phyloP scores from a whole-genome alignment of 371 early-diverging fungal species.

The Circinella umbellata region DNA sequence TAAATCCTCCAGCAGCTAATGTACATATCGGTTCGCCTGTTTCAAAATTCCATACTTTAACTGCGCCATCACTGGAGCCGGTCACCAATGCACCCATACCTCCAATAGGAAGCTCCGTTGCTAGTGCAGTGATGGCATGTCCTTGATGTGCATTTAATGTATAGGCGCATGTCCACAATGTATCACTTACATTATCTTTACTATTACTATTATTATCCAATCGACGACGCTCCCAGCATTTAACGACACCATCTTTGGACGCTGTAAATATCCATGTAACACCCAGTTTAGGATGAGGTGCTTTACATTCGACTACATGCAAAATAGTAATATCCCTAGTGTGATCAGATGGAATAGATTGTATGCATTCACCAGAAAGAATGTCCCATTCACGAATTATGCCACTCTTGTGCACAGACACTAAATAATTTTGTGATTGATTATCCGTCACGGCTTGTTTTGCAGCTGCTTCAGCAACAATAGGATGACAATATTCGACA shows the following conservation, averaged over 20 bases:
- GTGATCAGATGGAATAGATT: conserved; percentile 31
- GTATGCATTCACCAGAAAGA: conserved; percentile 35
- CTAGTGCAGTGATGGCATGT: conserved; percentile 29
- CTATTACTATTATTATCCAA: conserved; percentile 5
- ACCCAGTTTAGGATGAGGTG: conserved; percentile 24
- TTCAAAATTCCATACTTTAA: conserved; percentile 81
- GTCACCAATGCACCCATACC: conserved; percentile 57
- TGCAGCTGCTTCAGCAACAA: conserved; percentile 36
- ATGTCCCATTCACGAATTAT: conserved; percentile 43
- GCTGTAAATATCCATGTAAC: conserved; percentile 37
- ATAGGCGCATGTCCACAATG: conserved; percentile 35
- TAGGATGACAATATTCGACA: conserved; percentile 34
- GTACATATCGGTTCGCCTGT: conserved; percentile 58
- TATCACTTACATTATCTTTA: not conserved
- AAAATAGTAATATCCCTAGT: conserved; percentile 27
- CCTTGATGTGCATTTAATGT: conserved; percentile 27
- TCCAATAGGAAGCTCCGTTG: conserved; percentile 34
- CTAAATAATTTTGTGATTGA: conserved; percentile 28
- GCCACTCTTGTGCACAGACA: conserved; percentile 43
- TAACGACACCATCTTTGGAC: conserved; percentile 40
- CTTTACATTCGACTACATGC: conserved; percentile 30
- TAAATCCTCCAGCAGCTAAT: conserved; percentile 31
- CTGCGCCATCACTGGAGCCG: conserved; percentile 79
- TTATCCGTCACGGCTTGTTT: conserved; percentile 14
- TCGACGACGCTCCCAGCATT: conserved; percentile 45